Percentiles rank a stretch among this genome's conserved stretches.
phyloP scores from a whole-genome alignment of 2,329 filamentous ascomycete genomes.

The Xylariomycetidae sp. region DNA sequence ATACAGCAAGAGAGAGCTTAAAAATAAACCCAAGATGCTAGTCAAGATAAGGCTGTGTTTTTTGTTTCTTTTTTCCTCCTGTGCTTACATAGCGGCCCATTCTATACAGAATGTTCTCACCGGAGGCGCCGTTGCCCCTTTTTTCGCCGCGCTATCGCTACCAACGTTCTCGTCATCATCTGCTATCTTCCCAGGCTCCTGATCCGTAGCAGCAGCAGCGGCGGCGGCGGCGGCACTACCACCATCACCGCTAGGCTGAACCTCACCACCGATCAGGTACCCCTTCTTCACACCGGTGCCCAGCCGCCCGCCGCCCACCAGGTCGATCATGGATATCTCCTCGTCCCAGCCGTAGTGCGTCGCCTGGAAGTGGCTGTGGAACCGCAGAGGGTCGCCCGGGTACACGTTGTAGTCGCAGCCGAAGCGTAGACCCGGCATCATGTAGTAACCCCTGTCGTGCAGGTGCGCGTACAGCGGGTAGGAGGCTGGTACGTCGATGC shows the following conservation, averaged over 20 bases:
- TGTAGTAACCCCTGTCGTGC: slow-evolving; percentile 74
- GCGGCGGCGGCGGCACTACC: slow-evolving; percentile 12
- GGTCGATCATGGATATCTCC: slow-evolving; percentile 75
- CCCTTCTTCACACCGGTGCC: slow-evolving; percentile 97
- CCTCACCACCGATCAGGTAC: slow-evolving; percentile 75
- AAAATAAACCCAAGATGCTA: too few relatives aligned
- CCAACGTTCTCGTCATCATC: too few relatives aligned
- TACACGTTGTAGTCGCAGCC: slow-evolving; percentile 94
- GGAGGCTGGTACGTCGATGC: slow-evolving; percentile 39
- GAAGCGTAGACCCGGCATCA: slow-evolving; percentile 89
- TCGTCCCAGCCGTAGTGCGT: slow-evolving; percentile 85
- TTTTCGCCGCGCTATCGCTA: slow-evolving; percentile 23
- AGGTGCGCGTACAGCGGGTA: slow-evolving; percentile 79
- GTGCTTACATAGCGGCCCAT: slow-evolving; percentile 81
- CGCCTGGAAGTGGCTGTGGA: slow-evolving; percentile 90
- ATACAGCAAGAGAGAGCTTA: too few relatives aligned
- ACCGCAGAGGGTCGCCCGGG: slow-evolving; percentile 88
- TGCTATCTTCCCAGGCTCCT: too few relatives aligned
- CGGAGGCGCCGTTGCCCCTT: slow-evolving; percentile 8
- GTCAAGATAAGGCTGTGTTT: too few relatives aligned
- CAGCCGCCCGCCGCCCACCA: slow-evolving; percentile 80
- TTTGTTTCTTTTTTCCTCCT: too few relatives aligned
- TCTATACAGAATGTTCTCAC: slow-evolving; percentile 81
- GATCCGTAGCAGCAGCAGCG: neutral
- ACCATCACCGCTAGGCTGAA: slow-evolving; percentile 27